Percentiles rank a stretch among this genome's conserved stretches.
Conservation (phyloP, 495 filamentous ascomycete species). For the Niebla homalea region DNA sequence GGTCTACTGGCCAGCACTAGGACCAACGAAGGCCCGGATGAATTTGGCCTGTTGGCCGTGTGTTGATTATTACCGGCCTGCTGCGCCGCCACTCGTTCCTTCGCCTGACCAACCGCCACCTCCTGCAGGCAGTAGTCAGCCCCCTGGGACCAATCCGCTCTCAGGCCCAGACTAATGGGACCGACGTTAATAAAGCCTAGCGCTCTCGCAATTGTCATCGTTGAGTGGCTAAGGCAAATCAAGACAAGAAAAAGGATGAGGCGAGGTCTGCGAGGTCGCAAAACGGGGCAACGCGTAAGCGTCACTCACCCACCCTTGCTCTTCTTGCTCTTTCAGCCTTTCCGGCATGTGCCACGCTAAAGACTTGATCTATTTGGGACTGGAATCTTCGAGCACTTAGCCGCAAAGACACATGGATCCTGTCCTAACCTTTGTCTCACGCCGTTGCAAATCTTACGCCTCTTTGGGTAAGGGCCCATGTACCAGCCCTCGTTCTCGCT, state of each 20-base stretch:
- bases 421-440: conserved; percentile 5
- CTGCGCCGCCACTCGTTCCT: neutral
- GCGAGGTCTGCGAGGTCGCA: neutral
- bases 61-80: conserved; percentile 1
- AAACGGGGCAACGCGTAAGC: neutral
- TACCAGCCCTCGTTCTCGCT: neutral
- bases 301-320: neutral
- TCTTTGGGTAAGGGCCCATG: neutral
- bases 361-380: too few species aligned
- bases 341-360: neutral
- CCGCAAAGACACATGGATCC: conserved; percentile 9
- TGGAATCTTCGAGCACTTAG: conserved; percentile 8
- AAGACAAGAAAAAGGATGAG: neutral
- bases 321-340: conserved; percentile 1
- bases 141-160: neutral
- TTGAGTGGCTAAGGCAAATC: conserved; percentile 1
- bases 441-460: conserved; percentile 5
- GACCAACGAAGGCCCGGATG: conserved; percentile 4
- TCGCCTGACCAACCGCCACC: neutral
- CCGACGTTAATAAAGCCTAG: neutral
- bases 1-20: neutral
- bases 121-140: neutral
- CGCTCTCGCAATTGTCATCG: neutral
- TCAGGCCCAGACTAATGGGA: neutral
- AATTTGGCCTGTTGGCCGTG: neutral